phyloP scores from a whole-genome alignment of 192 early-diverging fungal genomes.

The Pilobolus umbonatus region DNA sequence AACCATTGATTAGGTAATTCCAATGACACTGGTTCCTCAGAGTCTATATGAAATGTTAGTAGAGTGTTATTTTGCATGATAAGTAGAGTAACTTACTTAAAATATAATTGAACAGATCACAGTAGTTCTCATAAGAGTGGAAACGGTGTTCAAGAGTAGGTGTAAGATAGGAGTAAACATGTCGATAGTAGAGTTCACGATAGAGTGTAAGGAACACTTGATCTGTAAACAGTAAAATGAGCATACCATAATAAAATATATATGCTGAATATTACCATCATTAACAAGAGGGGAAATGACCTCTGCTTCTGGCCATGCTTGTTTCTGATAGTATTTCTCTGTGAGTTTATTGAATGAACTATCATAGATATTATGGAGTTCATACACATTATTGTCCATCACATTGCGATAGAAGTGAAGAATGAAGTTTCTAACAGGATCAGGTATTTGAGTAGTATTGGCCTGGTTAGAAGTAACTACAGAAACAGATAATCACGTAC shows the following conservation, averaged over 20 bases:
- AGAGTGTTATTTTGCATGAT: not conserved
- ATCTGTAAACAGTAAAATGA: conserved; percentile 41
- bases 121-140: conserved; percentile 94
- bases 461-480: conserved; percentile 19
- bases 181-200: conserved; percentile 94
- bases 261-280: conserved; percentile 55
- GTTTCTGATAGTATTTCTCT: conserved; percentile 87
- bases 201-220: conserved; percentile 89
- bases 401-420: conserved; percentile 76
- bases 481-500: conserved; percentile 9
- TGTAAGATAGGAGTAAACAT: conserved; percentile 89
- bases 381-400: conserved; percentile 75
- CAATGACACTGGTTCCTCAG: conserved; percentile 79
- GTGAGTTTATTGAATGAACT: conserved; percentile 86
- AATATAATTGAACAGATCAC: conserved; percentile 95
- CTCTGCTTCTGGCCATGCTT: conserved; percentile 85
- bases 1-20: conserved; percentile 98
- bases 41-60: conserved; percentile 33
- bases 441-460: conserved; percentile 65
- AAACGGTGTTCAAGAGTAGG: conserved; percentile 88
- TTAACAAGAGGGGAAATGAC: conserved; percentile 75
- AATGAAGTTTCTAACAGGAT: conserved; percentile 81
- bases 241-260: not conserved
- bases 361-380: conserved; percentile 86
- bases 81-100: conserved; percentile 63